Conservation (phyloP, 2,329 filamentous ascomycete species). For the Stachybotrys chartarum region DNA sequence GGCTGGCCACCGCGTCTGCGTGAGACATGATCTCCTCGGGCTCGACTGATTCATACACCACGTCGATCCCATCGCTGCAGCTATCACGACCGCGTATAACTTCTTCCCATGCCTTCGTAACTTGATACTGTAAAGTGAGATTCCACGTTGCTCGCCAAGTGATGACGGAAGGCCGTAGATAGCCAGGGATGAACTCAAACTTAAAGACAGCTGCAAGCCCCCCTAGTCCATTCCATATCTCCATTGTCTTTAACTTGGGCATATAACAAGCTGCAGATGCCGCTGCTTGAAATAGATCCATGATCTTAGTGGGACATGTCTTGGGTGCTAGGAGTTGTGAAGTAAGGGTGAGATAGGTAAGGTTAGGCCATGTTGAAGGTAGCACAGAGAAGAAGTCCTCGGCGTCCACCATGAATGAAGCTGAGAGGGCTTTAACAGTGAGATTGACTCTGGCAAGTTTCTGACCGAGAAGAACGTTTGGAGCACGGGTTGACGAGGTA, state of each 20-base stretch:
- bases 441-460: neutral
- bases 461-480: neutral
- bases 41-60: neutral
- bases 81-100: constrained; percentile 3
- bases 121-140: constrained; percentile 1
- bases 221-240: constrained; percentile 22
- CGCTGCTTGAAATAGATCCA: constrained; percentile 15
- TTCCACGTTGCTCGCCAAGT: constrained; percentile 8
- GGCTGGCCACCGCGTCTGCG: neutral
- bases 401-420: neutral
- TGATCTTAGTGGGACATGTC: constrained; percentile 6
- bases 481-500: neutral
- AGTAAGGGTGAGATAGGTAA: constrained; percentile 19
- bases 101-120: constrained; percentile 10
- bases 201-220: constrained; percentile 15
- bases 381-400: neutral
- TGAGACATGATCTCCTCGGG: neutral
- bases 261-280: constrained; percentile 17
- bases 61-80: neutral
- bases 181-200: constrained; percentile 6
- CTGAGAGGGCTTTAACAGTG: constrained; percentile 1
- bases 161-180: constrained; percentile 4
- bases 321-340: constrained; percentile 14
- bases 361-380: constrained; percentile 13
- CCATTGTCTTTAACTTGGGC: constrained; percentile 21